phyloP scores from a whole-genome alignment of 345 rosid genomes.

The Pistacia vera region DNA sequence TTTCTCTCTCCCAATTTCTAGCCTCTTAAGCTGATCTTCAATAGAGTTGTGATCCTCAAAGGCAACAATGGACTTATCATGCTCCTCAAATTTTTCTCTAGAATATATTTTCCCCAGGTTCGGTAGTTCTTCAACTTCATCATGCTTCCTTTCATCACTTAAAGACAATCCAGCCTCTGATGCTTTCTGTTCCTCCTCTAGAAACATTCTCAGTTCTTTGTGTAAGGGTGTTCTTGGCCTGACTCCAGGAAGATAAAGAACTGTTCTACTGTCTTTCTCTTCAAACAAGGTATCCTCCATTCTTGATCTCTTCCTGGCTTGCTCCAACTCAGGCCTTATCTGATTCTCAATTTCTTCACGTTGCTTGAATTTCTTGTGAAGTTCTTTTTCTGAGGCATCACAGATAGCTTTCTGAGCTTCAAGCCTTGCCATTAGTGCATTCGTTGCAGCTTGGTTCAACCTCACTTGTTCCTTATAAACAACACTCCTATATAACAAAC shows the following conservation, averaged over 20 bases:
- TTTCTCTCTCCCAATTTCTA: conserved; percentile 45
- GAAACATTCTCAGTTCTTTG: conserved; percentile 68
- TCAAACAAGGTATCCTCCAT: conserved; percentile 53
- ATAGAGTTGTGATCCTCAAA: conserved; percentile 34
- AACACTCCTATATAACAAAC: conserved; percentile 69
- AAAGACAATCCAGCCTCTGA: conserved; percentile 40
- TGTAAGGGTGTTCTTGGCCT: conserved; percentile 48
- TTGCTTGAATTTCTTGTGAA: conserved; percentile 80
- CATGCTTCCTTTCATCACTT: conserved; percentile 36
- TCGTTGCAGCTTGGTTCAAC: conserved; percentile 84
- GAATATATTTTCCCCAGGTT: conserved; percentile 19
- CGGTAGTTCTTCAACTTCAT: conserved; percentile 39
- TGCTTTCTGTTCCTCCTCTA: conserved; percentile 77
- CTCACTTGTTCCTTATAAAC: conserved; percentile 91
- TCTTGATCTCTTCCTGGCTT: conserved; percentile 85
- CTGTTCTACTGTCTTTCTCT: conserved; percentile 45
- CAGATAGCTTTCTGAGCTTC: conserved; percentile 94
- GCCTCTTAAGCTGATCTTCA: conserved; percentile 42
- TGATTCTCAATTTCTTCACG: conserved; percentile 78
- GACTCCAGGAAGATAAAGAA: conserved; percentile 67
- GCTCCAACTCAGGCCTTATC: conserved; percentile 76
- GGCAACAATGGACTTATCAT: conserved; percentile 34
- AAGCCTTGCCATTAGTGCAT: conserved; percentile 84
- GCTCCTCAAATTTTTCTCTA: conserved; percentile 32
- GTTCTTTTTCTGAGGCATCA: conserved; percentile 85